These are phyloP conservation scores for Pseudogymnoascus sp. DNA, from an alignment of 2,329 filamentous ascomycete species.

Conservation along the genomic window DNA sequence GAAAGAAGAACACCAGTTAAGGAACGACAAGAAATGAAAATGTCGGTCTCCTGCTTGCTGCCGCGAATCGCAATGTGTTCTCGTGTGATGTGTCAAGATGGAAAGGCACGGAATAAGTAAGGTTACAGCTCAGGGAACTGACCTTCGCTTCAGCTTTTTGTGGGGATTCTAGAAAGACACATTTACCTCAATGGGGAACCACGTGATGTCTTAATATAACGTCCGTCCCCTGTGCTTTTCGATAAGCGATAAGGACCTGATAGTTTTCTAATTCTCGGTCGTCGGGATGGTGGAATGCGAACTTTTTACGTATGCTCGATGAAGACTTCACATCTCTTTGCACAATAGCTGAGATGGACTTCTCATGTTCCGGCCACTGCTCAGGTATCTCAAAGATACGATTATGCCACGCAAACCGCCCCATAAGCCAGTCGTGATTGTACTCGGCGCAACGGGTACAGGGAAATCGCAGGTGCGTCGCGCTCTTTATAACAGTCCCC, in stretches of 20 bases:
- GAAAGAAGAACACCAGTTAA: slow-evolving; percentile 26
- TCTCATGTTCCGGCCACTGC: slow-evolving; percentile 9
- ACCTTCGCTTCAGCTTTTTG: slow-evolving; percentile 10
- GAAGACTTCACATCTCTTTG: not conserved
- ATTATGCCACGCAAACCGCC: slow-evolving; percentile 31
- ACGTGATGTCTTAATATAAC: slow-evolving; percentile 10
- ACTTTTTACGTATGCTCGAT: not conserved
- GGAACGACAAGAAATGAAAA: slow-evolving; percentile 18
- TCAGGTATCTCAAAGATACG: slow-evolving; percentile 13
- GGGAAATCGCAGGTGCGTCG: slow-evolving; percentile 74
- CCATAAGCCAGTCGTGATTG: slow-evolving; percentile 60
- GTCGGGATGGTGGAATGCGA: slow-evolving; percentile 17
- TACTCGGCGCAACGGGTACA: slow-evolving; percentile 86
- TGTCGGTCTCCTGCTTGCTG: slow-evolving; percentile 9
- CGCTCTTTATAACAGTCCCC: not conserved
- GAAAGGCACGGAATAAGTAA: slow-evolving; percentile 9
- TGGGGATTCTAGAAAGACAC: slow-evolving; percentile 9
- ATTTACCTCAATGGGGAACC: slow-evolving; percentile 10
- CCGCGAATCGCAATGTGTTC: slow-evolving; percentile 15
- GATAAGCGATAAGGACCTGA: slow-evolving; percentile 5
- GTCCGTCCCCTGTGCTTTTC: not conserved
- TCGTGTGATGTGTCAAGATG: slow-evolving; percentile 12
- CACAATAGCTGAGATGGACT: not conserved
- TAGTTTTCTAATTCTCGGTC: slow-evolving; percentile 5
- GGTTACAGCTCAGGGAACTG: slow-evolving; percentile 9